Conservation (phyloP, 441 rosid species). For the Populus hybrid region DNA sequence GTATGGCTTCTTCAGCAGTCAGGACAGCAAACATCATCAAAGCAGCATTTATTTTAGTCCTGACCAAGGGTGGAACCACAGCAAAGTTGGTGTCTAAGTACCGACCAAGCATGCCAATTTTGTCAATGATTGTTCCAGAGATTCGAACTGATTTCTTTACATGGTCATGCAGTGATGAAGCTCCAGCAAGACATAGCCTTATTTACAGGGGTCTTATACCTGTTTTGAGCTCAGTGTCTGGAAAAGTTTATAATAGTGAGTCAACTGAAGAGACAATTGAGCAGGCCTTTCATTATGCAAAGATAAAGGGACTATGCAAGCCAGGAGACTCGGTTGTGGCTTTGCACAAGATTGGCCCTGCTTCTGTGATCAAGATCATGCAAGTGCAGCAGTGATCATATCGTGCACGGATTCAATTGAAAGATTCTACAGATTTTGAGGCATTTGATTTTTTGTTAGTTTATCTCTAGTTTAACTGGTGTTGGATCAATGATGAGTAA, state of each 20-base stretch:
- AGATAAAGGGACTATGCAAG: slow-evolving; percentile 63
- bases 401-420: not conserved
- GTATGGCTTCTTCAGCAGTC: slow-evolving; percentile 89
- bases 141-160: slow-evolving; percentile 67
- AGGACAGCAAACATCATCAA: slow-evolving; percentile 71
- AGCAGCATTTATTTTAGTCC: slow-evolving; percentile 78
- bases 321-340: slow-evolving; percentile 84
- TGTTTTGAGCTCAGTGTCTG: slow-evolving; percentile 61
- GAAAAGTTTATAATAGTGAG: slow-evolving; percentile 69
- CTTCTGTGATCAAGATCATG: slow-evolving; percentile 84
- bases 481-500: not conserved
- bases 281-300: slow-evolving; percentile 60
- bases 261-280: slow-evolving; percentile 75
- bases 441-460: not conserved
- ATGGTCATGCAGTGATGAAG: slow-evolving; percentile 83
- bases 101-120: slow-evolving; percentile 82
- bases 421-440: not conserved
- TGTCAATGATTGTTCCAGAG: slow-evolving; percentile 86
- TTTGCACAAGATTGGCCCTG: slow-evolving; percentile 66
- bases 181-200: slow-evolving; percentile 93
- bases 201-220: slow-evolving; percentile 78
- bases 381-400: slow-evolving; percentile 26
- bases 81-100: slow-evolving; percentile 92
- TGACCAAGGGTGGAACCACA: slow-evolving; percentile 86
- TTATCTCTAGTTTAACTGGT: not conserved